phyloP scores from a whole-genome alignment of 805 yeast genomes.

The Saccharomyces paradoxus region DNA sequence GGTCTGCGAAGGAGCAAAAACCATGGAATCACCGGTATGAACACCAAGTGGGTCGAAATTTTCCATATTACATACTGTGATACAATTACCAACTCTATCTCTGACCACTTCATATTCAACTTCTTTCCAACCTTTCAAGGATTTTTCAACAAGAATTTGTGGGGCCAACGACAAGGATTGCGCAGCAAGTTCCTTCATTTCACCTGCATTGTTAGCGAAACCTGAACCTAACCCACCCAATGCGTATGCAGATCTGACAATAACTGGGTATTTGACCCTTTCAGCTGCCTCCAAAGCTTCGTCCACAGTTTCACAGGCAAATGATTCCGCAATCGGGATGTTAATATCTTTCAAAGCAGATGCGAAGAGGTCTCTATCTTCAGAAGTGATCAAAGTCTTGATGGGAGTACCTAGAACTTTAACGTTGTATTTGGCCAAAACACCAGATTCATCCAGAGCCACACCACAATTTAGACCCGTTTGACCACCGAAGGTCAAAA shows the following conservation, averaged over 20 bases:
- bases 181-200: constrained; percentile 78
- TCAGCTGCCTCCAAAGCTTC: constrained; percentile 90
- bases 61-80: constrained; percentile 98
- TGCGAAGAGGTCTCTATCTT: constrained; percentile 94
- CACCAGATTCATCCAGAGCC: constrained; percentile 88
- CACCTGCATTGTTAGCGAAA: constrained; percentile 76
- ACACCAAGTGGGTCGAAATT: constrained; percentile 97
- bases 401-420: constrained; percentile 97
- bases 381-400: constrained; percentile 89
- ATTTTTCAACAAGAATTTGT: constrained; percentile 92
- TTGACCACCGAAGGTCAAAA: constrained; percentile 97
- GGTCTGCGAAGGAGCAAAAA: constrained; percentile 97
- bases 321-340: constrained; percentile 93
- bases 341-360: constrained; percentile 90
- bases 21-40: constrained; percentile 98
- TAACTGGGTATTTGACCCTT: constrained; percentile 85
- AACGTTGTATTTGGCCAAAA: constrained; percentile 79
- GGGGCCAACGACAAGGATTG: constrained; percentile 87
- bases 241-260: constrained; percentile 95
- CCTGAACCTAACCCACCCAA: constrained; percentile 98
- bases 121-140: constrained; percentile 98
- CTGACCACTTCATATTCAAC: constrained; percentile 98
- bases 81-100: constrained; percentile 93
- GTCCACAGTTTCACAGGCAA: constrained; percentile 89
- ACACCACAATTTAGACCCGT: constrained; percentile 96